These are phyloP conservation scores for Jackrogersella multiformis DNA, from an alignment of 495 filamentous ascomycete genomes.

Conservation along the genomic window DNA sequence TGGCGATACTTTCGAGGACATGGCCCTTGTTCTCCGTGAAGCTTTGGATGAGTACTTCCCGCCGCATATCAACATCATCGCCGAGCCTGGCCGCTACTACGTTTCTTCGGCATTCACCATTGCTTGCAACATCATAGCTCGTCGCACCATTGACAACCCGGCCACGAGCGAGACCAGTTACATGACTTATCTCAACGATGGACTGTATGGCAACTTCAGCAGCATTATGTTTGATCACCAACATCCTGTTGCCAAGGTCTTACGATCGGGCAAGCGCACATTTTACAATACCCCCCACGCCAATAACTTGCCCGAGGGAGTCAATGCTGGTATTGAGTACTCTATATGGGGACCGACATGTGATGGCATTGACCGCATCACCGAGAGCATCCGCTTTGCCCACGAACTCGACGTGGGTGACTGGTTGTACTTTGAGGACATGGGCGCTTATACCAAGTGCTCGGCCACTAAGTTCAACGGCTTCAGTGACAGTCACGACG, in stretches of 20 bases:
- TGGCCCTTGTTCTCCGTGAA: slow-evolving; percentile 80
- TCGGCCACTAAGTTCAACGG: slow-evolving; percentile 98
- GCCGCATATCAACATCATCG: slow-evolving; percentile 84
- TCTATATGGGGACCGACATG: slow-evolving; percentile 99
- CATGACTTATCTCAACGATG: slow-evolving; percentile 98
- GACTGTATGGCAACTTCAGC: slow-evolving; percentile 97
- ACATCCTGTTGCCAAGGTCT: slow-evolving; percentile 81
- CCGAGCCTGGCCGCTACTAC: slow-evolving; percentile 95
- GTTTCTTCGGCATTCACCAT: slow-evolving; percentile 92
- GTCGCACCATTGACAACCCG: slow-evolving; percentile 75
- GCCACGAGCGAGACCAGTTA: slow-evolving; percentile 70
- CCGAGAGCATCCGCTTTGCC: slow-evolving; percentile 74
- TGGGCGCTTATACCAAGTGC: slow-evolving; percentile 98
- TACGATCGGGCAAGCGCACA: slow-evolving; percentile 67
- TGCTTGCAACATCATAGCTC: slow-evolving; percentile 94
- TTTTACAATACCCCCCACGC: slow-evolving; percentile 57
- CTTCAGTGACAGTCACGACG: slow-evolving; percentile 91
- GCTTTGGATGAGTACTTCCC: slow-evolving; percentile 91
- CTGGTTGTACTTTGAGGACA: slow-evolving; percentile 98
- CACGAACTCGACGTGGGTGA: slow-evolving; percentile 86
- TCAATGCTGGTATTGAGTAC: slow-evolving; percentile 68
- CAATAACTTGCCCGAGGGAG: slow-evolving; percentile 44
- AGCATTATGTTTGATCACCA: slow-evolving; percentile 99
- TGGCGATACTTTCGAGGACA: slow-evolving; percentile 86
- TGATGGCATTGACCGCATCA: slow-evolving; percentile 95